Evolutionary conservation across 371 early-diverging fungal species (phyloP).

Genomic region (Mortierella sp.): DNA sequence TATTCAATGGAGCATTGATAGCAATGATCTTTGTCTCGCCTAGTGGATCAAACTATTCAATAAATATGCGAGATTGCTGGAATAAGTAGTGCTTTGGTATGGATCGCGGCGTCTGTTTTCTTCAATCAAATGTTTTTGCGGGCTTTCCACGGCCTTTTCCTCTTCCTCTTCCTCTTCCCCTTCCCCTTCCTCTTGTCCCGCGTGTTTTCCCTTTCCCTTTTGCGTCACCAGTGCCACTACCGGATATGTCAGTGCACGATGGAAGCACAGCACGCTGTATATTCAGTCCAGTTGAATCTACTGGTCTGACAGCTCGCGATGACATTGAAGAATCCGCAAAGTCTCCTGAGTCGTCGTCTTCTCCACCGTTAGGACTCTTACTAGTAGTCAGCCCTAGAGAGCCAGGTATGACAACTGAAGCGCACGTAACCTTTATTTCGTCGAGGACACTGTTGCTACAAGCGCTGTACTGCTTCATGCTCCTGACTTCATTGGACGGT

Average conservation of each 20-base stretch:
- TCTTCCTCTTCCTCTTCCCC: neutral
- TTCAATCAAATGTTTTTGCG: neutral
- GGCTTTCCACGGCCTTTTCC: neutral
- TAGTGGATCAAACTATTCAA: neutral
- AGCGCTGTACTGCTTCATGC: neutral
- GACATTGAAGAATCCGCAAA: neutral
- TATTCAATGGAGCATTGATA: neutral
- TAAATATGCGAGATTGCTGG: neutral
- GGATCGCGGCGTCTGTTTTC: too few species aligned
- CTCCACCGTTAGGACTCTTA: neutral
- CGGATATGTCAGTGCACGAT: neutral
- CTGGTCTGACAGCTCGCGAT: neutral
- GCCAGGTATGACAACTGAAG: neutral
- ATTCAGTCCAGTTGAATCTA: neutral
- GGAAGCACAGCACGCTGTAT: neutral
- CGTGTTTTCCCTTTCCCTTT: neutral
- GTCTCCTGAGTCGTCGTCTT: slow-evolving; percentile 1
- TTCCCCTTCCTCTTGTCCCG: neutral
- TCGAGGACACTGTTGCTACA: neutral
- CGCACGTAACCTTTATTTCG: neutral
- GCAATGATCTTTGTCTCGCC: too few species aligned
- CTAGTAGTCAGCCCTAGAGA: neutral
- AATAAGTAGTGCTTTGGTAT: too few species aligned
- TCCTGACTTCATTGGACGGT: neutral
- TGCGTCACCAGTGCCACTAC: neutral